Conservation (phyloP, 2,329 filamentous ascomycete species). For the Trichophyton rubrum region DNA sequence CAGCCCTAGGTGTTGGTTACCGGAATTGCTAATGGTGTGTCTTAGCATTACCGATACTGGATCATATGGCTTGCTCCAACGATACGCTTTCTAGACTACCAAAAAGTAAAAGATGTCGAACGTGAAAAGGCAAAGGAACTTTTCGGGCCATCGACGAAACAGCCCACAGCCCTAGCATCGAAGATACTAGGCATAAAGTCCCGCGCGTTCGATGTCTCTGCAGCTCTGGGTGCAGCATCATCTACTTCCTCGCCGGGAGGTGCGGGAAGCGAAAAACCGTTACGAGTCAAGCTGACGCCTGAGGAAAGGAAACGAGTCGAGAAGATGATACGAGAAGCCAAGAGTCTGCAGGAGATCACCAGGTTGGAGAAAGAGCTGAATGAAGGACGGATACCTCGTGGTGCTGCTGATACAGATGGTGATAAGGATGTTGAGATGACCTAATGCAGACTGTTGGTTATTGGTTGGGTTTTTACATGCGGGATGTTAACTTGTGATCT, state of each 20-base stretch:
- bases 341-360: constrained; percentile 80
- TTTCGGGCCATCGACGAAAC: constrained; percentile 60
- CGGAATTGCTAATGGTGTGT: neutral
- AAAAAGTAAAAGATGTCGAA: constrained; percentile 81
- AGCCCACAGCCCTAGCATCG: constrained; percentile 67
- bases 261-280: constrained; percentile 47
- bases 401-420: constrained; percentile 32
- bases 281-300: constrained; percentile 73
- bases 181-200: constrained; percentile 82
- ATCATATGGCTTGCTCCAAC: constrained; percentile 73
- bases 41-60: constrained; percentile 82
- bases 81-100: constrained; percentile 83
- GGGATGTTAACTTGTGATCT: neutral
- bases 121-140: constrained; percentile 62
- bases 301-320: constrained; percentile 76
- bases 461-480: neutral
- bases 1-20: neutral
- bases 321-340: constrained; percentile 76
- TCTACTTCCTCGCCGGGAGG: constrained; percentile 19
- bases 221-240: constrained; percentile 27
- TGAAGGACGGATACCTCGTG: constrained; percentile 71
- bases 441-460: constrained; percentile 15
- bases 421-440: constrained; percentile 28
- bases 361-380: constrained; percentile 81
- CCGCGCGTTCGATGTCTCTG: constrained; percentile 51